Evolutionary conservation across 331 rosid genomes (phyloP), one percentile per base, ranked within the genome.

Genomic region (Prunus yedoensis): DNA sequence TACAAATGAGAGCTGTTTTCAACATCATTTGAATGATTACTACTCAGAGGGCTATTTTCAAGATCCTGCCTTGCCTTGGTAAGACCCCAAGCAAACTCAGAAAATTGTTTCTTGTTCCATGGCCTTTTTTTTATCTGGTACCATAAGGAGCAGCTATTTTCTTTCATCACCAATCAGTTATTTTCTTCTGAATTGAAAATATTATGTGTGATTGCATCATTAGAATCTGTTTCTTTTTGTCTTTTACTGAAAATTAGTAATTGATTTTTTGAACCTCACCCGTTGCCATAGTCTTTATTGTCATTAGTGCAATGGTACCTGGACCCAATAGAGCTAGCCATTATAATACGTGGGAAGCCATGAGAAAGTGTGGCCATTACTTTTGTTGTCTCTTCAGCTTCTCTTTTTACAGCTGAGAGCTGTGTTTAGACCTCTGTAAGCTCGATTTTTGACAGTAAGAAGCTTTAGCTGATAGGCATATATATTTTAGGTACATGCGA

Each of bases 31-130:
- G 47, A 79, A 80, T 80, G 76, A 82, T 75, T 68, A 77, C 69
- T 84, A 82, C 77, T 73, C 90, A 0, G 87, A 79, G 56, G 89
- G 87, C 56, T 80, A 49, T 84, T 77, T 79, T 38, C 87, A 86
- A 68, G 88, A 83, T 85, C 88, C 89, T 77, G 72, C 92, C 74
- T 84, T 92, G 75, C 91, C 98, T 57, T 79, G 97, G 98, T 92
- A 89, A 87, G 90, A 78, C 47, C 20, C 32, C 69, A 77, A 54
- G 35, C 58, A 64, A 74, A n/a, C 4, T 74, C 49, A 50, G 38
- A 41, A 62, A 52, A 35, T 30, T 27, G 27, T 53, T 63, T 51
- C 50, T n/a, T 69, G 62, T 59, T 38, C 43, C 43, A 38, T 38
- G 43, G 43, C 43, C 43, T 8, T 38, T 38, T 30, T 38, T 38